phyloP scores from a whole-genome alignment of 306 rosid species.

The Castanea sativa region DNA sequence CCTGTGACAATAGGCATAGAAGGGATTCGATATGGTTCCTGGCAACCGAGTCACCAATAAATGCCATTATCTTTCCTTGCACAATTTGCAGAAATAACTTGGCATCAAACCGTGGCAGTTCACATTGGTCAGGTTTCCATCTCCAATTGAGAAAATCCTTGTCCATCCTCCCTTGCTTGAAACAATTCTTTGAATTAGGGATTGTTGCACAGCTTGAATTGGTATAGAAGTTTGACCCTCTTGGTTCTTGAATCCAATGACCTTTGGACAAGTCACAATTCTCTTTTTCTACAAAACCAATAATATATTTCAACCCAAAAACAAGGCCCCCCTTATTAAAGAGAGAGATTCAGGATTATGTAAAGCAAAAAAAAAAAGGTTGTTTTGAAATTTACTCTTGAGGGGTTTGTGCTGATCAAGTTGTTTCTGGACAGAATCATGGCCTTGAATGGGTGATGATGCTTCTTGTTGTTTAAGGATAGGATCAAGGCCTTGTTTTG shows the following conservation, averaged over 20 bases:
- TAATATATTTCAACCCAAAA: neutral
- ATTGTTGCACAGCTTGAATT: constrained; percentile 71
- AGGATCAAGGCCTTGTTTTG: constrained; percentile 26
- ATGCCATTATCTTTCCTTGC: constrained; percentile 72
- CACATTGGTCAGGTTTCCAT: constrained; percentile 80
- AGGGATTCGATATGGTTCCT: constrained; percentile 87
- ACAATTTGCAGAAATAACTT: constrained; percentile 48
- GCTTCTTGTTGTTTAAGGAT: neutral
- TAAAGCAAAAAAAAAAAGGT: neutral
- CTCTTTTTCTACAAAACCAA: constrained; percentile 34
- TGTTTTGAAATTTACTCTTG: constrained; percentile 33
- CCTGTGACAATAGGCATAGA: constrained; percentile 82
- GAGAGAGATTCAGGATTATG: neutral
- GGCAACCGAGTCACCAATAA: constrained; percentile 86
- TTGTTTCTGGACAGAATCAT: constrained; percentile 8
- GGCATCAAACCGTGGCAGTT: constrained; percentile 59
- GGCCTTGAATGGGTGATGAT: neutral
- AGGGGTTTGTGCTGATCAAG: constrained; percentile 20
- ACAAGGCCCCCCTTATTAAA: too few species aligned
- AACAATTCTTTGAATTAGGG: constrained; percentile 81
- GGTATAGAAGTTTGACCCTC: constrained; percentile 45
- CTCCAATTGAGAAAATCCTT: constrained; percentile 71
- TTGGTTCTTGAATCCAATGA: constrained; percentile 48
- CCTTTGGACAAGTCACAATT: constrained; percentile 69
- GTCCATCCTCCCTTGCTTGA: constrained; percentile 69